Evolutionary conservation across 495 filamentous ascomycete genomes (phyloP).

Genomic region (Chlorociboria aeruginascens): DNA sequence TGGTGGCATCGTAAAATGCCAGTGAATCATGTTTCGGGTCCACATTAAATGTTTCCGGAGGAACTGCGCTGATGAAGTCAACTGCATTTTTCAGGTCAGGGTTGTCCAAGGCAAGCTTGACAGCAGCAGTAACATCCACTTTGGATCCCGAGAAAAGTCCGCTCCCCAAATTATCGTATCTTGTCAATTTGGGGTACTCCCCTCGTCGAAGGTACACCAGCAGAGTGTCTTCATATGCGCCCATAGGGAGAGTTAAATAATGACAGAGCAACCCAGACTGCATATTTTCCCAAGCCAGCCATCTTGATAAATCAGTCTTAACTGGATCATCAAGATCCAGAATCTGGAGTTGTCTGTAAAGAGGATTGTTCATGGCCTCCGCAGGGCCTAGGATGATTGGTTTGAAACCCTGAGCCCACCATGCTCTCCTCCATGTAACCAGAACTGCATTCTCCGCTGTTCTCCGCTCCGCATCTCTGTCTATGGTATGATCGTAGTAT

Average conservation of each 20-base stretch:
- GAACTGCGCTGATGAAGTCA: slow-evolving; percentile 45
- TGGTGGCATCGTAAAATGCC: slow-evolving; percentile 64
- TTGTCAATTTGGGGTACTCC: slow-evolving; percentile 56
- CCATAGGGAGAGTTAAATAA: slow-evolving; percentile 80
- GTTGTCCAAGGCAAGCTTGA: slow-evolving; percentile 50
- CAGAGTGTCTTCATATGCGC: slow-evolving; percentile 55
- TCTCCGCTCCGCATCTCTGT: slow-evolving; percentile 46
- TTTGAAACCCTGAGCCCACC: slow-evolving; percentile 87
- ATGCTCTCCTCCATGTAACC: slow-evolving; percentile 80
- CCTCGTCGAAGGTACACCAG: slow-evolving; percentile 62
- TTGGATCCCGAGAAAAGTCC: slow-evolving; percentile 68
- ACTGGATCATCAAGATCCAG: slow-evolving; percentile 41
- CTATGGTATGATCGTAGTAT: slow-evolving; percentile 64
- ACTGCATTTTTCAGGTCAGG: slow-evolving; percentile 41
- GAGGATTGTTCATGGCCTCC: slow-evolving; percentile 76
- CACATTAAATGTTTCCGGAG: slow-evolving; percentile 44
- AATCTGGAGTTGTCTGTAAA: slow-evolving; percentile 58
- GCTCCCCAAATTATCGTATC: slow-evolving; percentile 60
- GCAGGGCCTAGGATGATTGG: slow-evolving; percentile 69
- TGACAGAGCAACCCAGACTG: slow-evolving; percentile 73
- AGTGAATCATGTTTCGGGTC: slow-evolving; percentile 53
- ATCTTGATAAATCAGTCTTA: slow-evolving; percentile 65
- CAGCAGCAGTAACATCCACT: slow-evolving; percentile 46
- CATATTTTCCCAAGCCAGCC: slow-evolving; percentile 92
- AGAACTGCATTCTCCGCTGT: slow-evolving; percentile 69